Base-by-base conservation (phyloP, 768 basidiomycete species). In the Leccinum truebloodii region DNA sequence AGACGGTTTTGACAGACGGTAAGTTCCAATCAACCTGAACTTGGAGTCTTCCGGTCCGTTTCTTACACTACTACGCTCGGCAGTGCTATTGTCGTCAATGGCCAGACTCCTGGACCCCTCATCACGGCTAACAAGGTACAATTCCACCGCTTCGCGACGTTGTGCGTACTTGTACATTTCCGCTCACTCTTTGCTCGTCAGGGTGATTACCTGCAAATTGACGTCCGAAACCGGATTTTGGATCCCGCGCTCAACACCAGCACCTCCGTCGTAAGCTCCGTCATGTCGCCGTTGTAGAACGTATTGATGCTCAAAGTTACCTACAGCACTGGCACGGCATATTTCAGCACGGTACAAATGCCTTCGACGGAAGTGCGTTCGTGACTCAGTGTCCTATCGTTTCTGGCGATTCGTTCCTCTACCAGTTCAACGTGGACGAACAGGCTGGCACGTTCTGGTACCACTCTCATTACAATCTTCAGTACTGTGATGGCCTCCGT, bases 401-500 rank as follows among this genome's bases (percentile, higher is more conserved):
- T 10, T 63, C 81, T 0, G 76, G 74, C 4, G 41, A 76, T 44
- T 77, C 78, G 0, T 78, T 75, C 69, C 63, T 71, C 57, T 80
- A 83, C 55, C 69, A 77, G 22, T 78, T 77, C 63, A 46, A 52
- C 6, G 65, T 65, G 18, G 51, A 57, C 8, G 56, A 61, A 53
- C 76, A 77, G 59, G 51, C 72, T 32, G 72, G 71, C 54, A 79
- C 77, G 50, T 84, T 76, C 60, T 84, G 83, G 81, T 81, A 78
- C 67, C 79, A 68, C 61, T 80, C 79, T 16, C 82, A 83, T 57
- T 69, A 77, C 73, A 76, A 75, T 5, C 77, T 76, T 1, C 83
- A 84, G 62, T 85, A 84, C 56, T 85, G 84, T 54, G 84, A 86
- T 58, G 84, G 83, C 0, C 73, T 85, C 24, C 70, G 83, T 46